Conservation (phyloP, 2,329 filamentous ascomycete genomes). For the Cadophora gregata region DNA sequence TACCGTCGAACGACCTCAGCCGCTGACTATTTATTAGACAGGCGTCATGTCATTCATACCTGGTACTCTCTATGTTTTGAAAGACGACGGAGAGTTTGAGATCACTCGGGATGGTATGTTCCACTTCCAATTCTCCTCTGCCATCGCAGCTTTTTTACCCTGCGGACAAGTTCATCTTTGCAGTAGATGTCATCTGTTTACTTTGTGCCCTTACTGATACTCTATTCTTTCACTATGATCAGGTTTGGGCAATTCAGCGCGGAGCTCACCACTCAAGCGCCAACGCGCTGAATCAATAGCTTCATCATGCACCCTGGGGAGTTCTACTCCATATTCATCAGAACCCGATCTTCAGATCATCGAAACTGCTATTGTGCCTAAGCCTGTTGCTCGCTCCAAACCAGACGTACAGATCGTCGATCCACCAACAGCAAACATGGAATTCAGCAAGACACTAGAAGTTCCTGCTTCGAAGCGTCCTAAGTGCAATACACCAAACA, state of each 20-base stretch:
- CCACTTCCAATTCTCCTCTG: neutral
- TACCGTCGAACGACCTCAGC: too few species aligned
- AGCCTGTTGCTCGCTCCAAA: neutral
- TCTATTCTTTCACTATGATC: neutral
- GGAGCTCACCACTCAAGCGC: neutral
- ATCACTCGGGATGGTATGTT: neutral
- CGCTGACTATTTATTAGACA: too few species aligned
- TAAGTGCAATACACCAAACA: neutral
- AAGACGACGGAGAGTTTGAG: conserved; percentile 6
- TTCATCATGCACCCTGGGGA: conserved; percentile 10
- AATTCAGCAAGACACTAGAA: neutral
- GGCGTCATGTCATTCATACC: neutral
- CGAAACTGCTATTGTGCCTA: neutral
- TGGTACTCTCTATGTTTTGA: neutral
- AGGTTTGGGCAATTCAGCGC: neutral
- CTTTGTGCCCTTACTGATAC: neutral
- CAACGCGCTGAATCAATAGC: conserved; percentile 3
- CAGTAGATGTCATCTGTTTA: too few species aligned
- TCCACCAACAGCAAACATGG: neutral
- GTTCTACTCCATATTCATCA: neutral
- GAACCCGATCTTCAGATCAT: neutral
- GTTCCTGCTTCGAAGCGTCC: neutral
- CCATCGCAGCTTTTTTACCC: neutral
- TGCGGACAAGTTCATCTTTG: neutral
- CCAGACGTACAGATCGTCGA: neutral